Base-by-base conservation (phyloP, 2,329 filamentous ascomycete genomes). In the Trichoderma sp. region DNA sequence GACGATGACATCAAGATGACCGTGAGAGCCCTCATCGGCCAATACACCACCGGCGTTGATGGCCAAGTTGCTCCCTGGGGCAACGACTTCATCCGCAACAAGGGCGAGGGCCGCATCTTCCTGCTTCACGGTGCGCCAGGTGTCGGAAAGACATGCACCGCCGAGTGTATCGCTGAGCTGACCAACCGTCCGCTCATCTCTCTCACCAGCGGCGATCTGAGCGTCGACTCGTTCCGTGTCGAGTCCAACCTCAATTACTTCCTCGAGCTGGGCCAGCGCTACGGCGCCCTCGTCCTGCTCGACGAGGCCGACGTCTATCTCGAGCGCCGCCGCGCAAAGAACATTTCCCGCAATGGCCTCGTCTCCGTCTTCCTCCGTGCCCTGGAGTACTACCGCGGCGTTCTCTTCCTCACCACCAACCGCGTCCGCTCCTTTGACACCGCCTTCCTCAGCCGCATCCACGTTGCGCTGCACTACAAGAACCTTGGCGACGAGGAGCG, bases 291-390 rank as follows among this genome's bases (percentile, higher is more conserved):
- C 6, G 82, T 88, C 7, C 82, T 90, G 3, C 81, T 90, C 5
- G 88, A 90, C 76, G 88, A 90, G 77, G 87, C 87, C 3, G 88
- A 90, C 70, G 86, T 89, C 20, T 90, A 88, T 78, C 84, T 90
- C 9, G 86, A 89, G 77, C 78, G 84, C 67, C 86, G 88, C 2
- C 79, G 79, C 2, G 76, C 80, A 26, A 78, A 75, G 32, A 84
- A 86, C 74, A 81, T 86, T 62, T 78, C 77, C 26, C 83, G 84
- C 71, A 86, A 87, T 76, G 83, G 82, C 0, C 79, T 87, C 12
- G 85, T 86, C 30, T 84, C 83, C 17, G 79, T 85, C 70, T 86
- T 86, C 77, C 77, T 87, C 28, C 83, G 84, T n/a, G 84, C 83
- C 0, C 81, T 87, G 68, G 85, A 87, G 78, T 86, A 86, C 76